Evolutionary conservation across 768 basidiomycete species (phyloP).

Genomic region (Gloeopeniophorella convolvens): DNA sequence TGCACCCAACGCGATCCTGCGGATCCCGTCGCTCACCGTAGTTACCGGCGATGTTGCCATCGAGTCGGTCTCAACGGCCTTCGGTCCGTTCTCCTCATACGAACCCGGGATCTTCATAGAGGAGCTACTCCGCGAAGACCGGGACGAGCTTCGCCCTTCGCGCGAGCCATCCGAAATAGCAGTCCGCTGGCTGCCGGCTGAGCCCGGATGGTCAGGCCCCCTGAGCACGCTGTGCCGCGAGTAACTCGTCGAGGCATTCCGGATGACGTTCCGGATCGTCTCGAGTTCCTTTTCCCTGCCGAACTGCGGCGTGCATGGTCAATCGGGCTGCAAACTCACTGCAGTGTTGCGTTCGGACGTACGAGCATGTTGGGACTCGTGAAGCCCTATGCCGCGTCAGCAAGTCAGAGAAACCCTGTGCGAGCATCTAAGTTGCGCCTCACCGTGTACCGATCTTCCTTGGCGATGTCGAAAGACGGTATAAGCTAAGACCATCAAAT

Average conservation of each 20-base stretch:
- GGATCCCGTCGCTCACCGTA: constrained; percentile 36
- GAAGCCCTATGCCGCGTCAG: constrained; percentile 48
- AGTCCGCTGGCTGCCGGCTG: constrained; percentile 30
- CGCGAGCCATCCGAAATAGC: constrained; percentile 18
- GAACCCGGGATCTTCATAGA: background rate
- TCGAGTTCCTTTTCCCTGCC: constrained; percentile 70
- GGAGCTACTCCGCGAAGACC: constrained; percentile 37
- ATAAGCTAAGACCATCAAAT: constrained; percentile 43
- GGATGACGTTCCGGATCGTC: constrained; percentile 53
- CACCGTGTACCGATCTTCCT: constrained; percentile 59
- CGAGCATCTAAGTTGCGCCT: constrained; percentile 20
- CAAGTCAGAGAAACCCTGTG: background rate
- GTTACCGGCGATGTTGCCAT: constrained; percentile 20
- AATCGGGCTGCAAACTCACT: background rate
- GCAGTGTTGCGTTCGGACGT: constrained; percentile 17
- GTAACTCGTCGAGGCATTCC: constrained; percentile 49
- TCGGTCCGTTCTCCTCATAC: background rate
- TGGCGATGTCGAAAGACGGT: constrained; percentile 58
- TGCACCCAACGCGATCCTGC: constrained; percentile 39
- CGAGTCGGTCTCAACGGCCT: constrained; percentile 12
- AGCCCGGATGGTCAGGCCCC: constrained; percentile 31
- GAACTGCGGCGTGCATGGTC: constrained; percentile 36
- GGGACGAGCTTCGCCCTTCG: constrained; percentile 30
- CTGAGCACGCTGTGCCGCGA: constrained; percentile 47
- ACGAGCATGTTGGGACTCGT: constrained; percentile 64